A percentile compares a stretch with the other conserved stretches of the same genome.
These are phyloP conservation scores for Colletotrichum sublineola DNA, from an alignment of 2,329 filamentous ascomycete species.

Conservation along the genomic window DNA sequence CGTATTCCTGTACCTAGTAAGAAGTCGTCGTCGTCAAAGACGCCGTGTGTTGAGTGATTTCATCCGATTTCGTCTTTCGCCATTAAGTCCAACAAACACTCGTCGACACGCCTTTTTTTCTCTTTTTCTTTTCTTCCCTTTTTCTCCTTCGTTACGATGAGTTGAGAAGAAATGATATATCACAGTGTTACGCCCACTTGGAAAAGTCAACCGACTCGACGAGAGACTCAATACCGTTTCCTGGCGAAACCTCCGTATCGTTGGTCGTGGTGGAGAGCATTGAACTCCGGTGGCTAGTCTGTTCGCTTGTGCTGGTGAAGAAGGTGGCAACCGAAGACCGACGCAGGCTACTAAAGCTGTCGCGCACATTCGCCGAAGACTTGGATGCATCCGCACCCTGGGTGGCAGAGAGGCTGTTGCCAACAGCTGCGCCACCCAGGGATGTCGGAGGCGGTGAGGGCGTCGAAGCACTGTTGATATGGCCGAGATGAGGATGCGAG, in stretches of 20 bases:
- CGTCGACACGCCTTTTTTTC: not conserved
- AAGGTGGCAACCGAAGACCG: constrained; percentile 76
- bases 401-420: constrained; percentile 30
- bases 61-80: constrained; percentile 5
- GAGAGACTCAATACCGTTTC: constrained; percentile 49
- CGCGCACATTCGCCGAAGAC: constrained; percentile 65
- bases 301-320: constrained; percentile 69
- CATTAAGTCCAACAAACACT: constrained; percentile 11
- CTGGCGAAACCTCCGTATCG: constrained; percentile 64
- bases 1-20: constrained; percentile 8
- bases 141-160: not conserved
- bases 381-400: constrained; percentile 51
- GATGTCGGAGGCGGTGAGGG: constrained; percentile 50
- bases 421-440: constrained; percentile 49
- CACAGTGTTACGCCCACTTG: constrained; percentile 51
- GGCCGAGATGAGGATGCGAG: constrained; percentile 42
- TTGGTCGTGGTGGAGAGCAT: constrained; percentile 66
- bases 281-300: constrained; percentile 70
- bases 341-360: constrained; percentile 72
- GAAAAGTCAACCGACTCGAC: constrained; percentile 57
- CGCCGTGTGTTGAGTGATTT: constrained; percentile 19
- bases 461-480: constrained; percentile 47
- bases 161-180: constrained; percentile 12
- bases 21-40: constrained; percentile 25
- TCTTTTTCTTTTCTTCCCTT: not conserved